Percentiles rank a stretch among this genome's conserved stretches.
phyloP scores from a whole-genome alignment of 139 green algal genomes.

The Chlamydomonas incerta region DNA sequence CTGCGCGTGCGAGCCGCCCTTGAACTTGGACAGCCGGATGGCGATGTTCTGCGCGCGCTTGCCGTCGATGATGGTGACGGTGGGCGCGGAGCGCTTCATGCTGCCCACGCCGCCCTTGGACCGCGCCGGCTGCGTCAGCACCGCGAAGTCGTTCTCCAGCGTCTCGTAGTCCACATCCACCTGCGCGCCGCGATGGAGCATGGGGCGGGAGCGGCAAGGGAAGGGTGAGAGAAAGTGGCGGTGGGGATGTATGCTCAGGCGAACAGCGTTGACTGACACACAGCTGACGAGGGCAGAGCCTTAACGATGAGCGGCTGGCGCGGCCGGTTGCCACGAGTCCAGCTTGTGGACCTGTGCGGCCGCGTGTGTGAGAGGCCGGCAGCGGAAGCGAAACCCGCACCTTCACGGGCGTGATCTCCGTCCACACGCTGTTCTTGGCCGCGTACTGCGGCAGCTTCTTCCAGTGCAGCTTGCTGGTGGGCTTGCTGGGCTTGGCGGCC shows the following conservation, averaged over 20 bases:
- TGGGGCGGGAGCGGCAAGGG: neutral
- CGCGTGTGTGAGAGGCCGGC: too few species aligned
- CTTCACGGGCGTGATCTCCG: conserved; percentile 25
- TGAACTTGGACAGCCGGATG: conserved; percentile 57
- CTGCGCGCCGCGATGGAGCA: too few species aligned
- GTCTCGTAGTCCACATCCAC: conserved; percentile 47
- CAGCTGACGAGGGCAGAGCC: too few species aligned
- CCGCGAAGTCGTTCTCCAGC: conserved; percentile 60
- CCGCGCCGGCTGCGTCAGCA: neutral
- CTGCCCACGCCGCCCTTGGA: neutral
- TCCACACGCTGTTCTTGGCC: conserved; percentile 53
- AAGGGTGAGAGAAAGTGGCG: too few species aligned
- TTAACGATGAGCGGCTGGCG: too few species aligned
- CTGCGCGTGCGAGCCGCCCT: conserved; percentile 5
- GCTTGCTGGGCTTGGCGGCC: conserved; percentile 15
- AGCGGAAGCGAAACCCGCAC: neutral
- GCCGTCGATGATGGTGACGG: conserved; percentile 30
- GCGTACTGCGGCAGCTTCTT: conserved; percentile 50
- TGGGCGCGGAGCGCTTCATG: neutral
- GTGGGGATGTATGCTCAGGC: too few species aligned
- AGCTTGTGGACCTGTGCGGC: too few species aligned
- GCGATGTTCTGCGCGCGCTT: conserved; percentile 59
- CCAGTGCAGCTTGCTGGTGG: conserved; percentile 62
- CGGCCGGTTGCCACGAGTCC: too few species aligned
- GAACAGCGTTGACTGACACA: too few species aligned